Evolutionary conservation across 2,329 filamentous ascomycete species (phyloP).

Genomic region (Aspergillus fumigatus): DNA sequence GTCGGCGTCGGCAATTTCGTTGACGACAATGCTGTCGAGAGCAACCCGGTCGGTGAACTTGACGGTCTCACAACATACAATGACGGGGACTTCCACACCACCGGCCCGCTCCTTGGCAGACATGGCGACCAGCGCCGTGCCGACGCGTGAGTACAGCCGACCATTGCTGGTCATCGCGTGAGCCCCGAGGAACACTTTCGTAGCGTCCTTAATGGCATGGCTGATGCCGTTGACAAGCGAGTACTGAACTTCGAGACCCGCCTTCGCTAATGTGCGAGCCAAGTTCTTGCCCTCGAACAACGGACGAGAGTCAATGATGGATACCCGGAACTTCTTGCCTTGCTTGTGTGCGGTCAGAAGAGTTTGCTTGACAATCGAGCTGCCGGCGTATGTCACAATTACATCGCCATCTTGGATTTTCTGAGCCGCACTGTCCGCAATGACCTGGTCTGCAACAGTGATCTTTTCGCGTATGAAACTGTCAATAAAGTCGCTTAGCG

Average conservation of each 20-base stretch:
- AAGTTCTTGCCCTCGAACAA: slow-evolving; percentile 67
- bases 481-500: slow-evolving; percentile 77
- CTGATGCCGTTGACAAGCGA: slow-evolving; percentile 72
- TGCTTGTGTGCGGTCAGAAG: slow-evolving; percentile 65
- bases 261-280: slow-evolving; percentile 64
- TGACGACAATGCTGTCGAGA: slow-evolving; percentile 87
- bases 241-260: slow-evolving; percentile 75
- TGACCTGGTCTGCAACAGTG: slow-evolving; percentile 78
- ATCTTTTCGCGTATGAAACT: slow-evolving; percentile 87
- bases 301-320: slow-evolving; percentile 73
- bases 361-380: slow-evolving; percentile 78
- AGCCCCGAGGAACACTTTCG: slow-evolving; percentile 76
- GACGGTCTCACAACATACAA: slow-evolving; percentile 88
- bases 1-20: slow-evolving; percentile 79
- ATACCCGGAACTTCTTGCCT: slow-evolving; percentile 75
- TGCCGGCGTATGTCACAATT: slow-evolving; percentile 81
- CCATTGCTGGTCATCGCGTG: slow-evolving; percentile 97
- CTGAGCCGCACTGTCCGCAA: slow-evolving; percentile 68
- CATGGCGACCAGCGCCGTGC: slow-evolving; percentile 82
- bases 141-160: slow-evolving; percentile 78
- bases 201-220: slow-evolving; percentile 66
- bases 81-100: slow-evolving; percentile 67
- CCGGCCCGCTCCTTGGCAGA: slow-evolving; percentile 61
- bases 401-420: slow-evolving; percentile 77
- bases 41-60: slow-evolving; percentile 91